These are phyloP conservation scores for Fusarium sp. DNA, from an alignment of 2,329 filamentous ascomycete genomes.

Conservation along the genomic window DNA sequence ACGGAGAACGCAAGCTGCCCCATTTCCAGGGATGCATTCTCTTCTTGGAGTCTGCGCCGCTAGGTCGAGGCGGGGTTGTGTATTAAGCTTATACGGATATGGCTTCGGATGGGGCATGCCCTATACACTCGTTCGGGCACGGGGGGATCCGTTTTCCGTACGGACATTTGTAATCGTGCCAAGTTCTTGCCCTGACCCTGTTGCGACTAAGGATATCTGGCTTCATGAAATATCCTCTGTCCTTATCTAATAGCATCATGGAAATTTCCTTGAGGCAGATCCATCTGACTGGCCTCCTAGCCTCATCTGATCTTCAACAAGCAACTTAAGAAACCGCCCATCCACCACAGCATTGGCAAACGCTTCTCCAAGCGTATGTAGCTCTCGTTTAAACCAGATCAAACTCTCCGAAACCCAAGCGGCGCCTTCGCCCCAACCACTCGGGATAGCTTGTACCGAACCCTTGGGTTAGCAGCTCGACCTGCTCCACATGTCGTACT, in stretches of 20 bases:
- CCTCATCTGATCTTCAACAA: background rate
- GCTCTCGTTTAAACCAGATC: background rate
- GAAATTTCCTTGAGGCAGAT: background rate
- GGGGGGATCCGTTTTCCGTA: background rate
- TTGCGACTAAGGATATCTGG: background rate
- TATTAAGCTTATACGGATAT: background rate
- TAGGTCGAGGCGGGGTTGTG: background rate
- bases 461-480: background rate
- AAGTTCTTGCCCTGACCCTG: background rate
- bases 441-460: too few relatives aligned
- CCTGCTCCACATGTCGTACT: background rate
- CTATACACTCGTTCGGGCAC: background rate
- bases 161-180: background rate
- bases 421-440: background rate
- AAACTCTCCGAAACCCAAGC: background rate
- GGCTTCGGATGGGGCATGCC: background rate
- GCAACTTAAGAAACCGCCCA: background rate
- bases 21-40: background rate
- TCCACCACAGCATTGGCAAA: background rate
- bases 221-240: background rate
- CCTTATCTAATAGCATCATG: background rate
- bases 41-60: background rate
- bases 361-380: background rate
- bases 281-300: background rate
- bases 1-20: background rate